Evolutionary conservation across 2,329 filamentous ascomycete species (phyloP), one percentile per base, ranked within the genome.

Genomic region (Colletotrichum paranaense): DNA sequence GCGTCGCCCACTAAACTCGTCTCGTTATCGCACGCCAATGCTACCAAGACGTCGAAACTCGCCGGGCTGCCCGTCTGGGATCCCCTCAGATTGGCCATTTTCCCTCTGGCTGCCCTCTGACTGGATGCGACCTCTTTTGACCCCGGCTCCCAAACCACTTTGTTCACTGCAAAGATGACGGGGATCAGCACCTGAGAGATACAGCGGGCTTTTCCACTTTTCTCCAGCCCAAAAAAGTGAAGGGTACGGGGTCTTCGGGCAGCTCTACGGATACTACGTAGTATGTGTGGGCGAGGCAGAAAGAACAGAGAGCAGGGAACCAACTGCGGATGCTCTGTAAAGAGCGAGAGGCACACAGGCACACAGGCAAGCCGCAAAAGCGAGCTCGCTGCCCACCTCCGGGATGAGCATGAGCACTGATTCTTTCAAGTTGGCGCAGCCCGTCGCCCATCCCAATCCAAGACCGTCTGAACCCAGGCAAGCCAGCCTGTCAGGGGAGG

Each of bases 381-480:
- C 42, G 32, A 16, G 5, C n/a, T 38, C 11, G 49, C 52, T 69
- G 52, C 67, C 38, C 38, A 42, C 38, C 38, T 66, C 52, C 24
- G 64, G 57, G 58, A 69, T 49, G 38, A 52, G 59, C 67, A 69
- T 57, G 38, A 52, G 59, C 67, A 69, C 67, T 57, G 67, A 57
- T 72, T 72, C 53, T 63, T 35, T 68, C 58, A 63, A 28, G 56
- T 63, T 49, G 59, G 65, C 66, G 69, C 58, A 72, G 58, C 30
- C 32, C n/a, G n/a, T 56, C 24, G 24, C 53, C 69, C 58, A 64
- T 59, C 59, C 56, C 66, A 69, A 72, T 56, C 60, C 70, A 70
- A 73, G 67, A 70, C 70, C 70, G 60, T 73, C 70, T 73, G 60
- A 73, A 70, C 70, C 53, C 66, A 60, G 42, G 67, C 56, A 70